phyloP scores from a whole-genome alignment of 2,329 filamentous ascomycete species.

The Aspergillus floridensis region DNA sequence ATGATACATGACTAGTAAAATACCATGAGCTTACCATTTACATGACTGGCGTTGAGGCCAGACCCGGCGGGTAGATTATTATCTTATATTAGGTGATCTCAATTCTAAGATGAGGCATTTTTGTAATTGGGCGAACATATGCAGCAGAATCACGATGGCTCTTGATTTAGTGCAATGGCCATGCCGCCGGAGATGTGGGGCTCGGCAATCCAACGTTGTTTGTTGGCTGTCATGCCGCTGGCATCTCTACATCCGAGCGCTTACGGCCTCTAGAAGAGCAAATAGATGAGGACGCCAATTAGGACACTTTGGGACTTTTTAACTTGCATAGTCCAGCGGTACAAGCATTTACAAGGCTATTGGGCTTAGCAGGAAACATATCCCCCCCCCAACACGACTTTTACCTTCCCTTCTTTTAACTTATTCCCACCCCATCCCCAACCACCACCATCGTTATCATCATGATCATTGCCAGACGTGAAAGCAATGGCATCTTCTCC shows the following conservation, averaged over 20 bases:
- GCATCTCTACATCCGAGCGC: background rate
- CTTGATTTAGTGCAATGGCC: no score
- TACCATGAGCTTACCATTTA: no score
- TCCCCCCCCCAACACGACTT: no score
- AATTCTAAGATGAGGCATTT: background rate
- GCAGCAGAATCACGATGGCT: background rate
- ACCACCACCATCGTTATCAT: background rate
- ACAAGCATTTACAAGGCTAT: no score
- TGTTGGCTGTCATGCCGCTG: background rate
- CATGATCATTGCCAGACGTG: background rate
- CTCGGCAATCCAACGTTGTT: background rate
- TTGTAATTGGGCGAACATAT: background rate
- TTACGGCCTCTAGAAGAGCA: background rate
- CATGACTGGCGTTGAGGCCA: no score
- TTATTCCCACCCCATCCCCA: background rate
- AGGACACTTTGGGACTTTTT: no score
- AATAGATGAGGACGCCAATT: background rate
- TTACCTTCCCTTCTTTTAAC: background rate
- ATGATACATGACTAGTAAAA: no score
- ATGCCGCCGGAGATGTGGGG: background rate
- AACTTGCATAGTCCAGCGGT: no score
- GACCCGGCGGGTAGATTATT: background rate
- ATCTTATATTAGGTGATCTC: background rate
- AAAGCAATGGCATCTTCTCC: conserved; percentile 6
- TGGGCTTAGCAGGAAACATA: no score